These are phyloP conservation scores for Colletotrichum graminicola DNA, from an alignment of 2,329 filamentous ascomycete species.

Conservation along the genomic window DNA sequence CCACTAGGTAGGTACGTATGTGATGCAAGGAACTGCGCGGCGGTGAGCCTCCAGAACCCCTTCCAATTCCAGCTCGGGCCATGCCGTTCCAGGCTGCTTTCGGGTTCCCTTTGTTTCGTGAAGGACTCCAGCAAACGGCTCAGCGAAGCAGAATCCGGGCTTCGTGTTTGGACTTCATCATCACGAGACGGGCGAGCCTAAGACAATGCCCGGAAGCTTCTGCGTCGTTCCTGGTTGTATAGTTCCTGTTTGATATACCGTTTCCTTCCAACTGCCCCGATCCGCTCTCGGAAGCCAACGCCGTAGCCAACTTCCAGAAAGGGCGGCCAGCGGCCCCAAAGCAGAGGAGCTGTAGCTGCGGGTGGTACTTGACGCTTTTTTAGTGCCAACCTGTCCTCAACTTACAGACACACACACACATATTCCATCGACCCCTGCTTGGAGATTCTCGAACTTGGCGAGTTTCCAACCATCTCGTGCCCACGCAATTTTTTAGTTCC, in stretches of 20 bases:
- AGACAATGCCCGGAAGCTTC: neutral
- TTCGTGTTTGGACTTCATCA: conserved; percentile 15
- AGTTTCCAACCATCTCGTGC: conserved; percentile 34
- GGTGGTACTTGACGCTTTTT: conserved; percentile 26
- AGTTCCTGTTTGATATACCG: neutral
- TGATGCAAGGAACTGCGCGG: conserved; percentile 10
- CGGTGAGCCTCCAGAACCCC: conserved; percentile 26
- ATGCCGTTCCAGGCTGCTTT: conserved; percentile 2
- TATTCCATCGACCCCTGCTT: conserved; percentile 37
- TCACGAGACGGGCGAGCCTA: conserved; percentile 26
- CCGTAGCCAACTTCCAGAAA: conserved; percentile 22
- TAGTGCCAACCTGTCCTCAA: conserved; percentile 49
- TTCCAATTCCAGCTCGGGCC: conserved; percentile 30
- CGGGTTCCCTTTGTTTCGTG: conserved; percentile 31
- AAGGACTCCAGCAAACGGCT: conserved; percentile 22
- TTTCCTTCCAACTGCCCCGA: neutral
- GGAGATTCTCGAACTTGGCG: conserved; percentile 34
- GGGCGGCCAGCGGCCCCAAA: conserved; percentile 19
- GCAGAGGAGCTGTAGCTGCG: neutral
- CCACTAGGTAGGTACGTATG: neutral
- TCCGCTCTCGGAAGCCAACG: conserved; percentile 13
- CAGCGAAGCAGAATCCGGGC: conserved; percentile 18
- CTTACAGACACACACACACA: too few species aligned
- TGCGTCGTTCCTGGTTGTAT: neutral
- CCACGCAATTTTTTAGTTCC: conserved; percentile 33